These are phyloP conservation scores for Botryosphaeria dothidea DNA, from an alignment of 2,329 filamentous ascomycete species.

Conservation along the genomic window DNA sequence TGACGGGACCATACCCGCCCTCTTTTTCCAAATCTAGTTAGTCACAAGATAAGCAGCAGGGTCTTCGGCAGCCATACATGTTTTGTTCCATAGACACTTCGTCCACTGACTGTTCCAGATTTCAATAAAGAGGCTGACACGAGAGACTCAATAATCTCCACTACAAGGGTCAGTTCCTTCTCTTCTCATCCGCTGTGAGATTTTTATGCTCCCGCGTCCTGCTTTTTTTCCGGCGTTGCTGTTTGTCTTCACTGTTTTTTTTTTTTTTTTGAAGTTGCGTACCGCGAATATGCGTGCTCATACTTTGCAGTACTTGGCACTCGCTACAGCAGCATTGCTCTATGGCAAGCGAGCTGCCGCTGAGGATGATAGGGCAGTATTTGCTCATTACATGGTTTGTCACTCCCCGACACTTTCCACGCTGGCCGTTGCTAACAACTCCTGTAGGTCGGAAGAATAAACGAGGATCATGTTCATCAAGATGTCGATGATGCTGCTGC, in stretches of 20 bases:
- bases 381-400: slow-evolving; percentile 10
- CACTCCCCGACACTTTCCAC: neutral
- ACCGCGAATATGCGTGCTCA: neutral
- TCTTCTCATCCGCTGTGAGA: neutral
- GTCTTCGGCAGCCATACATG: neutral
- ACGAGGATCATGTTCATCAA: slow-evolving; percentile 1
- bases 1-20: neutral
- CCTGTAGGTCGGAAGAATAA: neutral
- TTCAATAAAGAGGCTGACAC: slow-evolving; percentile 13
- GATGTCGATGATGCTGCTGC: slow-evolving; percentile 1
- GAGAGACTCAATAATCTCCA: slow-evolving; percentile 1
- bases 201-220: neutral
- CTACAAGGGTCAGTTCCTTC: neutral
- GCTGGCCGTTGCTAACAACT: neutral
- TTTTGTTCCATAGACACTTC: neutral
- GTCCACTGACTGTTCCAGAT: neutral
- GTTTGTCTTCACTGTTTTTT: neutral
- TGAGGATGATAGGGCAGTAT: neutral
- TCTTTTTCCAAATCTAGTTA: neutral
- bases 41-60: neutral
- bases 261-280: neutral
- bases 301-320: neutral
- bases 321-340: neutral
- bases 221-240: neutral
- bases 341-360: neutral